These are phyloP conservation scores for Bruguiera parviflora DNA, from an alignment of 345 rosid genomes.

Conservation along the genomic window DNA sequence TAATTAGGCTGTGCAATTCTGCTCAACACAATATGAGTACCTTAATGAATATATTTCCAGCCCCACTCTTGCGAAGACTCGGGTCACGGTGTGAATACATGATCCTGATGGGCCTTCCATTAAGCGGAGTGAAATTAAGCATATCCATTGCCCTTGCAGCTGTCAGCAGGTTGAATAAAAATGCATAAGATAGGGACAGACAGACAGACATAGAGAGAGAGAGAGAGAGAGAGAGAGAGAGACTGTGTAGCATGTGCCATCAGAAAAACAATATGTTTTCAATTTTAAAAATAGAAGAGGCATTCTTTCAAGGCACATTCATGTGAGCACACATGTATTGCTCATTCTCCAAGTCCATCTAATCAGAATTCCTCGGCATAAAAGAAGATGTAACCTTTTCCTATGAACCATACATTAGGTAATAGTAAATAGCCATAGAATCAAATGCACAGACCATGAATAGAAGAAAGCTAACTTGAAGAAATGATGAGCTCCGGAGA, in stretches of 20 bases:
- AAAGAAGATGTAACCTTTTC: neutral
- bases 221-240: neutral
- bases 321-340: neutral
- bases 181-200: neutral
- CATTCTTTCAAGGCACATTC: no score
- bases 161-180: constrained; percentile 22
- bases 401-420: neutral
- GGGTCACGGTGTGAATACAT: constrained; percentile 88
- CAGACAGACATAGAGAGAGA: neutral
- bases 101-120: constrained; percentile 73
- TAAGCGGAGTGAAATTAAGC: constrained; percentile 70
- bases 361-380: neutral
- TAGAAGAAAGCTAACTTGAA: no score
- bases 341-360: neutral
- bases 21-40: constrained; percentile 24
- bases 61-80: constrained; percentile 73
- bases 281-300: neutral
- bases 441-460: no score
- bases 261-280: neutral
- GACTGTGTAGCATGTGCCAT: no score
- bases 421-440: neutral
- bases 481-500: no score
- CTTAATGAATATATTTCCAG: constrained; percentile 95
- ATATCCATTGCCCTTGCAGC: constrained; percentile 82
- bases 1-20: no score